Evolutionary conservation across 2,329 filamentous ascomycete species (phyloP).

Genomic region (Aaosphaeria arxii): DNA sequence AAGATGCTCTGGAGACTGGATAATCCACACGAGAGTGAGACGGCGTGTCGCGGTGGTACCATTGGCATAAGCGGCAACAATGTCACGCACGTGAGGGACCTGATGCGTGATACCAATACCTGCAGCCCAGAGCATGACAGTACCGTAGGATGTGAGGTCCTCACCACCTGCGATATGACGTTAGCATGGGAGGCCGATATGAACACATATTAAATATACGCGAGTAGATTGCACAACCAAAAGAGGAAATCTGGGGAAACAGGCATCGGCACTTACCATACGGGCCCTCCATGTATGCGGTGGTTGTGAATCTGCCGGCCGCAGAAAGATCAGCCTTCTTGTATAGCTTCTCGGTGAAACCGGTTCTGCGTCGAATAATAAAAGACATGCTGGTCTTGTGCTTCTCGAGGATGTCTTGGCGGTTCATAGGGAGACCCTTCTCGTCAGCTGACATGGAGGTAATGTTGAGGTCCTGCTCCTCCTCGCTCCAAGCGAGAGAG

Average conservation of each 20-base stretch:
- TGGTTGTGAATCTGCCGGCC: conserved; percentile 58
- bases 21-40: conserved; percentile 85
- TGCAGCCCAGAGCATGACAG: conserved; percentile 84
- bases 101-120: conserved; percentile 96
- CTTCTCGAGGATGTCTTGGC: conserved; percentile 50
- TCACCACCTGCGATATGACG: conserved; percentile 58
- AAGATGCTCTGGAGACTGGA: conserved; percentile 82
- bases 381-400: conserved; percentile 67
- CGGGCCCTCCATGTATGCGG: conserved; percentile 82
- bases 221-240: conserved; percentile 14
- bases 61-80: conserved; percentile 56
- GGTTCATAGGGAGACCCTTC: conserved; percentile 47
- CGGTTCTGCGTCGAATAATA: conserved; percentile 81
- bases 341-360: conserved; percentile 81
- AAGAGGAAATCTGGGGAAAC: conserved; percentile 14
- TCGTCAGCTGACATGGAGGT: conserved; percentile 30
- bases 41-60: conserved; percentile 75
- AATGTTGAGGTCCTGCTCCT: conserved; percentile 44
- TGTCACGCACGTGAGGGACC: conserved; percentile 78
- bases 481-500: conserved; percentile 74
- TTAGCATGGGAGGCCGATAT: conserved; percentile 22
- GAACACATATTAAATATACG: conserved; percentile 17
- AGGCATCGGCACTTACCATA: conserved; percentile 53
- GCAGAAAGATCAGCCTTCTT: conserved; percentile 59
- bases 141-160: conserved; percentile 87